Evolutionary conservation across 2,329 filamentous ascomycete genomes (phyloP).

Genomic region (Dothiorella sarmentorum): DNA sequence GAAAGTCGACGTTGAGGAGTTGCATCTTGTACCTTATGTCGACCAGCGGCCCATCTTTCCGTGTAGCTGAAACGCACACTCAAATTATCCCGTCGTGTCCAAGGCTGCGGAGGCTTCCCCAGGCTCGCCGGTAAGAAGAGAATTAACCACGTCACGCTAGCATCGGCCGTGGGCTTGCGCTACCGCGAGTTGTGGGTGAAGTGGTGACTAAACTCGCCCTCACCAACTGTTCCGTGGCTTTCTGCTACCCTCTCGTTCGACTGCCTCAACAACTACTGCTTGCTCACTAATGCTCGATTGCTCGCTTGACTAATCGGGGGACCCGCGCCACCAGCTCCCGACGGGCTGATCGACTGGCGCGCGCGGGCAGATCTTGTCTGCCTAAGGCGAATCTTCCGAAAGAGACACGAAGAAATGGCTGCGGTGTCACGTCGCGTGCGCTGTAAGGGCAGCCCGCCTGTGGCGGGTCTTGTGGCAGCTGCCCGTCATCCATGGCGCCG

Average conservation of each 20-base stretch:
- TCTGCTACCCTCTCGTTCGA: neutral
- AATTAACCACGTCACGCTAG: no score
- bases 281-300: neutral
- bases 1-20: no score
- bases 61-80: neutral
- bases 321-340: neutral
- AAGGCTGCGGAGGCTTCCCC: neutral
- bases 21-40: no score
- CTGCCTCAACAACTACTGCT: neutral
- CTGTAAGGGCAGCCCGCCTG: slow-evolving; percentile 1
- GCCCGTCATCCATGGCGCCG: slow-evolving; percentile 6
- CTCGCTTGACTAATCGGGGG: neutral
- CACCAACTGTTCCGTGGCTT: neutral
- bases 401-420: slow-evolving; percentile 11
- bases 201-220: slow-evolving; percentile 1
- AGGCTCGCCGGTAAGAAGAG: neutral
- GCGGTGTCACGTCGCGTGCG: slow-evolving; percentile 12
- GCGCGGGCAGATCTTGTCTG: slow-evolving; percentile 8
- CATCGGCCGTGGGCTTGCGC: no score
- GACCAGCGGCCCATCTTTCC: neutral
- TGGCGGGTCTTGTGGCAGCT: slow-evolving; percentile 1
- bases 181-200: no score
- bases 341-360: slow-evolving; percentile 10
- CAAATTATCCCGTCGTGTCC: neutral
- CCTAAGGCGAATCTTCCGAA: slow-evolving; percentile 7